Evolutionary conservation across 139 green algal species (phyloP), one percentile per base, ranked within the genome.

Genomic region (Closterium sp.): DNA sequence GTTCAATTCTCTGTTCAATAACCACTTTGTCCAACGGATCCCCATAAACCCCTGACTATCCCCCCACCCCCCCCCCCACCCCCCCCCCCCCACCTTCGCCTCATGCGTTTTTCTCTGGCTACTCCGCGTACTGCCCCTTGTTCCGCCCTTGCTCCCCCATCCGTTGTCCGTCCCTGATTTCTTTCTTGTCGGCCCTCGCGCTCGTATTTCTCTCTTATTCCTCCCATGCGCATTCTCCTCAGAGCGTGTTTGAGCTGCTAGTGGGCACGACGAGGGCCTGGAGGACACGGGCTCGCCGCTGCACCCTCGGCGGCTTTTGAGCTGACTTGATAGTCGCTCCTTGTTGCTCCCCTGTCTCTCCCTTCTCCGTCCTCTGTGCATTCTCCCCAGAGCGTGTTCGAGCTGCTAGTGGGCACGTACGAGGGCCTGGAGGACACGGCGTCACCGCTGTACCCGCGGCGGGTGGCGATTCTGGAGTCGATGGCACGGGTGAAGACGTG

Each of bases 401-500:
- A 85, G 86, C 90, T 94, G 34, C 88, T 94, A 35, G 85, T 93
- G 25, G 30, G 33, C 10, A 84, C 92, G 32, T 93, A 94, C 55
- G 38, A 91, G 23, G 89, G 38, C 5, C 84, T 94, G 34, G 38
- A 76, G 16, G 90, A 94, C 19, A 32, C 87, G 23, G 10, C 1
- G 9, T 36, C 34, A 4, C 25, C 84, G 23, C 76, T 88, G 38
- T 83, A 90, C 43, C n/a, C 38, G 36, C 90, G 91, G 16, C 32
- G 86, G n/a, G 87, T 93, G n/a, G 84, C 32, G 30, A 88, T 94
- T 31, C 89, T 94, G 33, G 92, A 94, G 35, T 94, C 86, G 31
- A 55, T 94, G 34, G 92, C 90, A 28, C 91, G 88, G 33, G 38
- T 90, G 32, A 93, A 91, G 86, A 90, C 86, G 33, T 91, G 84